Base-by-base conservation (phyloP, 371 early-diverging fungal genomes). In the Ordospora pajunii region DNA sequence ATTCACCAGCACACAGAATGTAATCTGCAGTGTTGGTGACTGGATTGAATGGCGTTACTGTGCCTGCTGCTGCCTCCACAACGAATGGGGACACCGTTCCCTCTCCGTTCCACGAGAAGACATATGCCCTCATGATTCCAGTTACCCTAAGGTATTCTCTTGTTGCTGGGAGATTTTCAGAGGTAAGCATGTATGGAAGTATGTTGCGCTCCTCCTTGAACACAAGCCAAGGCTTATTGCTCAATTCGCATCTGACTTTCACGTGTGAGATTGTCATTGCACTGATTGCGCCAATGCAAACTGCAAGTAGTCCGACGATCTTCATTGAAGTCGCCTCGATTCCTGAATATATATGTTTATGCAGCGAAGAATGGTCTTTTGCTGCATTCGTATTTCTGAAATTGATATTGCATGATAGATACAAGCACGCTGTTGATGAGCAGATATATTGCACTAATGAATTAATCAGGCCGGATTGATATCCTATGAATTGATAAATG, bases 11-110 rank as follows among this genome's bases (percentile, higher is more conserved):
- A 54, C 77, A 77, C 11, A 77, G 71, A 14, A 72, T 37, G 45
- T 77, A 58, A 21, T 67, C 63, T 32, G 77, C 46, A 63, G 25
- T 19, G 66, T 77, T 77, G 5, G 71, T 77, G 25, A 51, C 2
- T 10, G 67, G 51, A 10, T 51, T 40, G 37, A 53, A 71, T 37
- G 77, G 77, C 52, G 77, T 71, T 3, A 77, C 37, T 7, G 32
- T 2, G 52, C 23, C 48, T 67, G 71, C 77, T 23, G 42, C 65
- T 6, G 14, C 17, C 25, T 72, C 37, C 5, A 77, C 50, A 32
- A 77, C 77, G n/a, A 58, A 37, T 12, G 58, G 58, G 14, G 4
- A 32, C 12, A n/a, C 17, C n/a, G 40, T 27, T 6, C 32, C 22
- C 3, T 58, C 37, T 27, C 40, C 58, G 12, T 58, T 58, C 58